Evolutionary conservation across 208 protist species (phyloP), one percentile per base, ranked within the genome.

Genomic region (Spongospora subterranea): DNA sequence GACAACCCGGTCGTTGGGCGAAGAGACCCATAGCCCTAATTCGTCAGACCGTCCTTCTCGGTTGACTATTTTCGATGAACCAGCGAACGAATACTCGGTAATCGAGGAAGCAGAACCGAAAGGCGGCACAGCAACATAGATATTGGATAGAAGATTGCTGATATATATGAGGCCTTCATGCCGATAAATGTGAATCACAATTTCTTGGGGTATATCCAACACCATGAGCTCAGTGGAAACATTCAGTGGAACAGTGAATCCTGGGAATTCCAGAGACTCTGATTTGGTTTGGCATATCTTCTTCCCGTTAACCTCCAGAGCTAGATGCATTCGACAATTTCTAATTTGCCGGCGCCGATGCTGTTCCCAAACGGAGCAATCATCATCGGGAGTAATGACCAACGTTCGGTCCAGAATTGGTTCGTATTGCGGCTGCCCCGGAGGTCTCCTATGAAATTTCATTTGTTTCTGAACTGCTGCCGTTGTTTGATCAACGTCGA

Each of bases 301-400:
- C 24, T 60, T 60, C 6, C 50, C 50, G 50, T 60, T 60, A 29
- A 60, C 50, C 6, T 29, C 6, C 50, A 60, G 50, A 6, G 6
- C 24, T 24, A 60, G 50, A 24, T 6, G 24, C 24, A 60, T 60
- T 29, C 24, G 50, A 60, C 13, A 60, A 60, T 24, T 60, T 60
- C 50, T 6, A 29, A 60, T 60, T 60, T 24, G 50, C 6, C 24
- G 6, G 17, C 71, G 71, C 13, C 71, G 71, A 82, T 6, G n/a
- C 17, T 20, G 71, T n/a, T 82, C 71, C 71, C 71, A 82, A 43
- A 43, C 71, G 6, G 35, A 45, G n/a, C 71, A 82, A n/a, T 82
- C 71, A 40, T 82, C 71, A n/a, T 82, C 71, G 17, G n/a, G 35
- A 6, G 71, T 82, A 35, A 82, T 35, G 6, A 20, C 17, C 6